Percentiles rank a stretch among this genome's conserved stretches.
Conservation (phyloP, 306 rosid genomes). For the Arachis hypogaea region DNA sequence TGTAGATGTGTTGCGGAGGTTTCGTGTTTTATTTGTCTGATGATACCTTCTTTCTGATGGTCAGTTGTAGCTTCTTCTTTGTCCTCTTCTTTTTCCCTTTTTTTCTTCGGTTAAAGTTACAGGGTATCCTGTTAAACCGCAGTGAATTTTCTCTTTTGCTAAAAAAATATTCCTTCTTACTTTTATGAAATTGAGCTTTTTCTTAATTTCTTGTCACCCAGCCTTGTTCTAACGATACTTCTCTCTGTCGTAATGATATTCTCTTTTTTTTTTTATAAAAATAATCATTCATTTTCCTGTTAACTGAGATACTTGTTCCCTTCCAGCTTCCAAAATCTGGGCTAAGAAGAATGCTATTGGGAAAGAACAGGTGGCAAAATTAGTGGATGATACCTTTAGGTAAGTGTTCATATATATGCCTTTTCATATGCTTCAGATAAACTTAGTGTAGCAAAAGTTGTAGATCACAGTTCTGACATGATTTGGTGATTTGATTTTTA, state of each 20-base stretch:
- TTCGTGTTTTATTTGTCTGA: slow-evolving; percentile 4
- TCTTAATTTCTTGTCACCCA: slow-evolving; percentile 9
- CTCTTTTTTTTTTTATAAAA: neutral
- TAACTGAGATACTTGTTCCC: slow-evolving; percentile 21
- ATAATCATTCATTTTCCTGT: neutral
- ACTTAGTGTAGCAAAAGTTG: neutral
- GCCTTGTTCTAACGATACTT: neutral
- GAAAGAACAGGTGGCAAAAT: slow-evolving; percentile 85
- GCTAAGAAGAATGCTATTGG: slow-evolving; percentile 77
- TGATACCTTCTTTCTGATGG: slow-evolving; percentile 2
- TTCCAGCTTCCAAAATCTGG: slow-evolving; percentile 73
- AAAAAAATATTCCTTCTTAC: slow-evolving; percentile 11
- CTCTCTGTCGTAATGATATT: neutral
- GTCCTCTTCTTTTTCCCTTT: neutral
- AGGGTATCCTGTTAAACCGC: slow-evolving; percentile 17
- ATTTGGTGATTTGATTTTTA: slow-evolving; percentile 12
- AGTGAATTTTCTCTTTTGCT: neutral
- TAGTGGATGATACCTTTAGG: slow-evolving; percentile 95
- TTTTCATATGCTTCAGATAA: slow-evolving; percentile 27
- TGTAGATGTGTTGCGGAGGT: neutral
- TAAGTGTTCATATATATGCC: slow-evolving; percentile 45
- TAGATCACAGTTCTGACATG: slow-evolving; percentile 17
- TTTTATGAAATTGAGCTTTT: slow-evolving; percentile 9
- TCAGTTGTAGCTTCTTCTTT: neutral
- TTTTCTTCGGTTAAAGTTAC: slow-evolving; percentile 12